phyloP scores from a whole-genome alignment of 495 filamentous ascomycete species.

The Penicillium lividum region DNA sequence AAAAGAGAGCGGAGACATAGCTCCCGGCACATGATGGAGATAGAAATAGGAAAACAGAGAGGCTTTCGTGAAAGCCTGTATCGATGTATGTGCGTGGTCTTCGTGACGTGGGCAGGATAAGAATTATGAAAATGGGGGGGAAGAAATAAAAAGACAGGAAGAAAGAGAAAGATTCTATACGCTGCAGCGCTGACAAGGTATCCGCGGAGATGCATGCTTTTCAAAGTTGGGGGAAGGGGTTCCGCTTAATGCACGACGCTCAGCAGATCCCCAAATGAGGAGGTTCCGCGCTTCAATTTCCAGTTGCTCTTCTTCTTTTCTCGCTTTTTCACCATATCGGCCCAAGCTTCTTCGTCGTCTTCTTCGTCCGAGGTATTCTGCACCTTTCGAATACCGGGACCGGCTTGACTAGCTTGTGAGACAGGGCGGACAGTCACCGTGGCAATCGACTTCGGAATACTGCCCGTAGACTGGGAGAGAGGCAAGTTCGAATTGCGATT shows the following conservation, averaged over 20 bases:
- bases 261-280: constrained; percentile 43
- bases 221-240: background rate
- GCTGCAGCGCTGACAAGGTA: constrained; percentile 3
- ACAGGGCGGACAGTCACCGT: constrained; percentile 42
- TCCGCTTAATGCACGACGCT: constrained; percentile 42
- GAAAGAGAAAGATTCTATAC: constrained; percentile 17
- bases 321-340: constrained; percentile 80
- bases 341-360: constrained; percentile 84
- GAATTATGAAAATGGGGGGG: constrained; percentile 5
- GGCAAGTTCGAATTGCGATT: constrained; percentile 31
- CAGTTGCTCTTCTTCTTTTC: constrained; percentile 76
- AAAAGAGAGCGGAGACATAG: constrained; percentile 3
- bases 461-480: constrained; percentile 20
- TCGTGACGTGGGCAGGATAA: constrained; percentile 17
- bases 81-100: constrained; percentile 28
- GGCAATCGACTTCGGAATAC: constrained; percentile 34
- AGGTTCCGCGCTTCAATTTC: constrained; percentile 63
- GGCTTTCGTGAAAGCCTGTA: background rate
- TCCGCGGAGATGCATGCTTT: constrained; percentile 8
- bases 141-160: background rate
- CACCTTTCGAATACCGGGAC: constrained; percentile 30
- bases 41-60: background rate
- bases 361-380: constrained; percentile 53
- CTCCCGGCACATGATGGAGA: constrained; percentile 1
- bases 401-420: constrained; percentile 30